These are phyloP conservation scores for Gyrodon tennesseensis DNA, from an alignment of 1,284 basidiomycete species.

Conservation along the genomic window DNA sequence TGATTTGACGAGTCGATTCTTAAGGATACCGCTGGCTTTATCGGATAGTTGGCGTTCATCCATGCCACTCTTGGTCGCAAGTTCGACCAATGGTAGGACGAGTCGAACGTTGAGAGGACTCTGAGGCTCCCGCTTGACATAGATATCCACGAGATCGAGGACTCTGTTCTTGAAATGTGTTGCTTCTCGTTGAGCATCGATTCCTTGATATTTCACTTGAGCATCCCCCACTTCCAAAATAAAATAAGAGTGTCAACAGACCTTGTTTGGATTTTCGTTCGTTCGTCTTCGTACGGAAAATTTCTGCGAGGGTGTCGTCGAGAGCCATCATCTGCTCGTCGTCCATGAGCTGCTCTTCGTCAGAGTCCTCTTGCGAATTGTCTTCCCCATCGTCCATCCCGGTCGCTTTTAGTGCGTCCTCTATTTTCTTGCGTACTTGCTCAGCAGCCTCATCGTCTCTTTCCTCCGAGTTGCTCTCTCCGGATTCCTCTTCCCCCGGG, in stretches of 20 bases:
- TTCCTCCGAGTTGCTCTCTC: constrained; percentile 47
- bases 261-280: constrained; percentile 67
- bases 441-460: constrained; percentile 58
- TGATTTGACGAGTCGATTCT: constrained; percentile 70
- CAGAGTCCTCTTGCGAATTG: constrained; percentile 46
- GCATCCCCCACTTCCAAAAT: constrained; percentile 2
- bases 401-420: constrained; percentile 74
- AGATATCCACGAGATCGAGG: constrained; percentile 87
- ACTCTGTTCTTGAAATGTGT: constrained; percentile 95
- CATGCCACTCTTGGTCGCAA: constrained; percentile 63
- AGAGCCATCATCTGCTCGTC: constrained; percentile 98
- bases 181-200: constrained; percentile 75
- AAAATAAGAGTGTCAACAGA: constrained; percentile 40
- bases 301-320: constrained; percentile 88
- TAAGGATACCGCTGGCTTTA: constrained; percentile 80
- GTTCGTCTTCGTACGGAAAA: constrained; percentile 73
- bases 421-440: constrained; percentile 74
- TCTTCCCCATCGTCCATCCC: constrained; percentile 62
- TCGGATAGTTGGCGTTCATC: constrained; percentile 85
- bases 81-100: constrained; percentile 74
- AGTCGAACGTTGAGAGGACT: constrained; percentile 68
- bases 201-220: constrained; percentile 45
- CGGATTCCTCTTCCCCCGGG: constrained; percentile 41
- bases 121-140: constrained; percentile 71
- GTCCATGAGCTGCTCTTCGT: constrained; percentile 79